These are phyloP conservation scores for Coelastrella sp. DNA, from an alignment of 139 green algal species.

Conservation along the genomic window DNA sequence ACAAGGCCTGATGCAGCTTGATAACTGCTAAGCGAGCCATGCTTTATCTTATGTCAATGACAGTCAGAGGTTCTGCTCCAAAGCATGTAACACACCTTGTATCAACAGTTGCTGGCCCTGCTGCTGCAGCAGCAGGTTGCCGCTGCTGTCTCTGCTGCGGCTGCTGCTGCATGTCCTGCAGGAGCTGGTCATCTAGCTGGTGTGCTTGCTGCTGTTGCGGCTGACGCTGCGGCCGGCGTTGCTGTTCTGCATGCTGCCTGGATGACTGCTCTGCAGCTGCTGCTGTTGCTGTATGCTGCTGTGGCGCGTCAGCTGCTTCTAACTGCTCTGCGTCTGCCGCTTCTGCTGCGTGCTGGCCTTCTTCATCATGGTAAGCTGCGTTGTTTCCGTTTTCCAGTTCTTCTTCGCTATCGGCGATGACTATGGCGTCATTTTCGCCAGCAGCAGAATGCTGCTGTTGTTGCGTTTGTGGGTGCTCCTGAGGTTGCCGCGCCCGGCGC, in stretches of 20 bases:
- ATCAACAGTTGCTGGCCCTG: too few species aligned
- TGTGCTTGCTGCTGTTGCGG: background rate
- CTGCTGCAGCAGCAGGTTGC: too few species aligned
- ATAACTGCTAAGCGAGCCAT: too few species aligned
- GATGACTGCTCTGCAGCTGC: too few species aligned
- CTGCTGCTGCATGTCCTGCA: too few species aligned
- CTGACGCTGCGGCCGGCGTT: background rate
- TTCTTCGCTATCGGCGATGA: background rate
- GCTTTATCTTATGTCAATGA: too few species aligned
- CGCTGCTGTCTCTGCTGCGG: too few species aligned
- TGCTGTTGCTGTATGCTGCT: background rate
- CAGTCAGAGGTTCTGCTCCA: too few species aligned
- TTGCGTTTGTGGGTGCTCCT: background rate
- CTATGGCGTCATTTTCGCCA: background rate
- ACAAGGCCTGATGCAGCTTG: too few species aligned
- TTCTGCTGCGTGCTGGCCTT: background rate
- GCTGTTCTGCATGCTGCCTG: too few species aligned
- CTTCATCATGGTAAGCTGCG: background rate
- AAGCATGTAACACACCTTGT: too few species aligned
- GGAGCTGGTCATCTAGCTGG: background rate
- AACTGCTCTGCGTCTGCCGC: background rate
- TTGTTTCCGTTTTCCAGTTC: background rate
- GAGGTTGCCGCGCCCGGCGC: background rate
- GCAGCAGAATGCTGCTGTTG: background rate
- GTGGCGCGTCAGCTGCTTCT: background rate